Conservation (phyloP, 2,329 filamentous ascomycete species). For the Dothideomycetidae sp. region DNA sequence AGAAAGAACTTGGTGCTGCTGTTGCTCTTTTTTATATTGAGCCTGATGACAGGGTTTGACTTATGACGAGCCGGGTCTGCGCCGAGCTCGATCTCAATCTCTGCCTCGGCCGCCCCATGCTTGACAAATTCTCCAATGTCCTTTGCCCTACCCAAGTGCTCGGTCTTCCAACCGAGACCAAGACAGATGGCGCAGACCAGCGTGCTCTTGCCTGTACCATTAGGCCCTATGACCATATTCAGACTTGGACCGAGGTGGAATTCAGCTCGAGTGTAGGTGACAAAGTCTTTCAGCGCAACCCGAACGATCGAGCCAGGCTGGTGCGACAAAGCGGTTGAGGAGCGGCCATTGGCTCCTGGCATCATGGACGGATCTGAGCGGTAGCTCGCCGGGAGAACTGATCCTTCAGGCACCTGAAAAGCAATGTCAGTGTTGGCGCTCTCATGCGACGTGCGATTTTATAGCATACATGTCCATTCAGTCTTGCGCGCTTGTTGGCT, state of each 20-base stretch:
- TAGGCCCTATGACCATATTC: conserved; percentile 99
- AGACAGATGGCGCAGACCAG: conserved; percentile 93
- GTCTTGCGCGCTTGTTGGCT: conserved; percentile 8
- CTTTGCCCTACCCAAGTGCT: conserved; percentile 72
- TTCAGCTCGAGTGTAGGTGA: conserved; percentile 85
- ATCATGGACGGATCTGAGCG: conserved; percentile 18
- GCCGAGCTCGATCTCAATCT: conserved; percentile 82
- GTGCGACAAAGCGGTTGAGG: conserved; percentile 18
- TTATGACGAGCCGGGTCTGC: conserved; percentile 40
- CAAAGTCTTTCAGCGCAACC: conserved; percentile 75
- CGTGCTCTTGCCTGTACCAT: conserved; percentile 94
- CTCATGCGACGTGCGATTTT: background rate
- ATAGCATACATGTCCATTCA: conserved; percentile 4
- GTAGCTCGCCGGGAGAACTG: conserved; percentile 23
- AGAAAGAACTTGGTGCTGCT: conserved; percentile 70
- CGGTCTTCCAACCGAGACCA: conserved; percentile 70
- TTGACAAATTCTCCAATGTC: conserved; percentile 85
- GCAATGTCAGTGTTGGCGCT: background rate
- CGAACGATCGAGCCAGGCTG: conserved; percentile 77
- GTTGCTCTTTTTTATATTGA: conserved; percentile 51
- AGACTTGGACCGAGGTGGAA: conserved; percentile 83
- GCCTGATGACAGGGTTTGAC: conserved; percentile 57
- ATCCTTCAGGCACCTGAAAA: conserved; percentile 3
- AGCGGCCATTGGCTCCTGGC: conserved; percentile 12
- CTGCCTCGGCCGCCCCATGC: conserved; percentile 62